Percentiles rank a stretch among this genome's conserved stretches.
phyloP scores from a whole-genome alignment of 441 rosid genomes.

The Bruguiera hainesii region DNA sequence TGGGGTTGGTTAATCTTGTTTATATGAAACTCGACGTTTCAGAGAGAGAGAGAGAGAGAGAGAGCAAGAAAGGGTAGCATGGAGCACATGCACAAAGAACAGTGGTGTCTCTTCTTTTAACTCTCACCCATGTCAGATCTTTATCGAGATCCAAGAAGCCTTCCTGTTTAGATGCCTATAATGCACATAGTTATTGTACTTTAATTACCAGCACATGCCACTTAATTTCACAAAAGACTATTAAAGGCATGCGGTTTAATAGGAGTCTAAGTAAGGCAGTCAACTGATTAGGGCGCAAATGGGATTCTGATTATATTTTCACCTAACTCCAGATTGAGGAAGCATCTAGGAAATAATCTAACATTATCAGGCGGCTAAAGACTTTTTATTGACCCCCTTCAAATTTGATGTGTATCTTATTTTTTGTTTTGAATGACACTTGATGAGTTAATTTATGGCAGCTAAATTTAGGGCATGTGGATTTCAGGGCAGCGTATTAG shows the following conservation, averaged over 20 bases:
- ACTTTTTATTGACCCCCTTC: conserved; percentile 1
- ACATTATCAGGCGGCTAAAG: neutral
- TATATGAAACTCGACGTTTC: conserved; percentile 16
- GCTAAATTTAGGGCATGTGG: conserved; percentile 20
- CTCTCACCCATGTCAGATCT: too few relatives aligned
- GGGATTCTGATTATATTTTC: neutral
- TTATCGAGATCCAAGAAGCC: neutral
- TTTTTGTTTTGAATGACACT: too few relatives aligned
- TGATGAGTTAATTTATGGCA: neutral
- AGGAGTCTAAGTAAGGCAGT: neutral
- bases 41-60: neutral
- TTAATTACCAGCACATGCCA: conserved; percentile 5
- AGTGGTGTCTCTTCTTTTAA: conserved; percentile 25
- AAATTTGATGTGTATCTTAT: neutral
- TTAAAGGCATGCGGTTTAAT: conserved; percentile 1
- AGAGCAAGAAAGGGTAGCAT: neutral
- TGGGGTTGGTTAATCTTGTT: conserved; percentile 12
- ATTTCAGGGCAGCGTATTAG: conserved; percentile 15
- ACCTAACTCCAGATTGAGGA: conserved; percentile 9
- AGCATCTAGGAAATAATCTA: conserved; percentile 10
- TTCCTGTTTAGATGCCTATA: conserved; percentile 3
- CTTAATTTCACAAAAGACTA: neutral
- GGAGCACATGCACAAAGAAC: conserved; percentile 40
- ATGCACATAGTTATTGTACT: conserved; percentile 9
- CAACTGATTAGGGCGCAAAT: neutral